Percentiles rank a stretch among this genome's conserved stretches.
Evolutionary conservation across 2,329 filamentous ascomycete genomes (phyloP).

Genomic region (Monosporascus sp.): DNA sequence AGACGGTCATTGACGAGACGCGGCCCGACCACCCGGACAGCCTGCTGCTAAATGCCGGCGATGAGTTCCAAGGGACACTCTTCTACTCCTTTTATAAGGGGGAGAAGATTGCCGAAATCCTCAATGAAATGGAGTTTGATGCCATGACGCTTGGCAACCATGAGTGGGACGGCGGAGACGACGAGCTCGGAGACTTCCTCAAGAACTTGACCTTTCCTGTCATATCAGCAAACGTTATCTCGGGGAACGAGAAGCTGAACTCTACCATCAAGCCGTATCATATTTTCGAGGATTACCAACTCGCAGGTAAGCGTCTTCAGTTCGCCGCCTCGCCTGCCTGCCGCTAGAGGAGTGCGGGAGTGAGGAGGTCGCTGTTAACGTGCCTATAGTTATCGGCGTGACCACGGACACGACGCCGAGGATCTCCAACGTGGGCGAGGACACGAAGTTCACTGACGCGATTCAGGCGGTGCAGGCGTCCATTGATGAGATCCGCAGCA

Average conservation of each 20-base stretch:
- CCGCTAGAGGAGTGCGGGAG: too few relatives aligned
- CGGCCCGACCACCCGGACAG: constrained; percentile 54
- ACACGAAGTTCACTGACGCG: constrained; percentile 54
- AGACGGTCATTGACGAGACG: constrained; percentile 52
- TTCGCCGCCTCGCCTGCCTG: too few relatives aligned
- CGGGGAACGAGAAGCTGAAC: constrained; percentile 54
- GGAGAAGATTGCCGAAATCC: constrained; percentile 62
- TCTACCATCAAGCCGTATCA: constrained; percentile 61
- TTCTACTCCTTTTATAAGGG: constrained; percentile 63
- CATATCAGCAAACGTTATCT: constrained; percentile 58
- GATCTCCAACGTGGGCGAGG: constrained; percentile 53
- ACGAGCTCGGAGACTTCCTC: constrained; percentile 56
- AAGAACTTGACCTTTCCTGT: constrained; percentile 61
- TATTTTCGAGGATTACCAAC: constrained; percentile 54
- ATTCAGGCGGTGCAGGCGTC: constrained; percentile 55
- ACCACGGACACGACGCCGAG: constrained; percentile 55
- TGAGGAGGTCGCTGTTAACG: neutral
- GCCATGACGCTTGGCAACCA: constrained; percentile 65
- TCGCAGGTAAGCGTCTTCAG: constrained; percentile 33
- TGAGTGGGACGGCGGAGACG: constrained; percentile 62
- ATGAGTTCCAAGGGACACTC: constrained; percentile 64
- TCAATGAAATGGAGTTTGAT: constrained; percentile 62
- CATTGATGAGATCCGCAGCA: constrained; percentile 56
- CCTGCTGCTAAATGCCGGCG: constrained; percentile 60
- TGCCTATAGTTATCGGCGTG: constrained; percentile 49